phyloP scores from a whole-genome alignment of 2,329 filamentous ascomycete species.

The Aspergillus viridinutans region DNA sequence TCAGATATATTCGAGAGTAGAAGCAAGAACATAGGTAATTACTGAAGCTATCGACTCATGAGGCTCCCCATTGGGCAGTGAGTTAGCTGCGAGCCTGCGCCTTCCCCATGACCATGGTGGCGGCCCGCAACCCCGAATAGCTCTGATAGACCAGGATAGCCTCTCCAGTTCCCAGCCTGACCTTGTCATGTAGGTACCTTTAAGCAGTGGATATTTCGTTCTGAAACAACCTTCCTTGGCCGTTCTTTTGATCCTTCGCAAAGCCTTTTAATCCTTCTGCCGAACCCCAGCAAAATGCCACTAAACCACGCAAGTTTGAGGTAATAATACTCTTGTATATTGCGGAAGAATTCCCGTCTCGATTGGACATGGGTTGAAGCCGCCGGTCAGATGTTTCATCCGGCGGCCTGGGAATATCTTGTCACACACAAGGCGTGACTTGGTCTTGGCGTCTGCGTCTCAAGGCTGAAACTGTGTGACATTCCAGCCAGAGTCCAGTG shows the following conservation, averaged over 20 bases:
- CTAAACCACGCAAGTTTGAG: not conserved
- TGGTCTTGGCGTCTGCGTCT: not conserved
- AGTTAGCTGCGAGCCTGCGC: not conserved
- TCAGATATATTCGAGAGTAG: not conserved
- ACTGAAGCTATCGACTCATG: not conserved
- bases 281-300: not conserved
- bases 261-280: not conserved
- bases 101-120: slow-evolving; percentile 9
- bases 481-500: not conserved
- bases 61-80: not conserved
- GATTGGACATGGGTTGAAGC: not conserved
- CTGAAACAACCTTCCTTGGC: not conserved
- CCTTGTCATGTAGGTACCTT: too few species aligned
- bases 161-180: not conserved
- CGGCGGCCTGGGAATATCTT: slow-evolving; percentile 7
- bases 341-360: not conserved
- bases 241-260: not conserved
- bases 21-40: not conserved
- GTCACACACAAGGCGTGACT: not conserved
- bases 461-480: slow-evolving; percentile 8
- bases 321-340: not conserved
- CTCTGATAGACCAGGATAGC: not conserved
- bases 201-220: not conserved
- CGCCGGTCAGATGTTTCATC: slow-evolving; percentile 11
- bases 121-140: slow-evolving; percentile 9